phyloP scores from a whole-genome alignment of 2,329 filamentous ascomycete species.

The Paracoccidioides lutzii region DNA sequence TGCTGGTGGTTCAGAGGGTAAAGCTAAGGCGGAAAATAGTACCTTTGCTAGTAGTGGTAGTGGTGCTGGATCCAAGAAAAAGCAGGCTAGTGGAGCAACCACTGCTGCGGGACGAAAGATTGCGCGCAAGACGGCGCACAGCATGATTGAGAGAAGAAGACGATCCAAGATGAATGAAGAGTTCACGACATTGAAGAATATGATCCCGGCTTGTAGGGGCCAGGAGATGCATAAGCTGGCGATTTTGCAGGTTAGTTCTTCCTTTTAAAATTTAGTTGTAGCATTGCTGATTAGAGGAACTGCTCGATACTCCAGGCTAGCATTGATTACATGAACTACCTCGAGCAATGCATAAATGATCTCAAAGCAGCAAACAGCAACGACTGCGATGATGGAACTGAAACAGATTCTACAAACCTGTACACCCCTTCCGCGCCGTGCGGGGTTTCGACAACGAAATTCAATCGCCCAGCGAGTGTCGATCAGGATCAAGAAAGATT shows the following conservation, averaged over 20 bases:
- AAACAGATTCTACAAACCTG: slow-evolving; percentile 12
- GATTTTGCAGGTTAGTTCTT: slow-evolving; percentile 63
- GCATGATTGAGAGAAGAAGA: slow-evolving; percentile 76
- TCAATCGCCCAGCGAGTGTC: slow-evolving; percentile 5
- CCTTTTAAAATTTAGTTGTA: neutral
- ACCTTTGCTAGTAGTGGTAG: slow-evolving; percentile 5
- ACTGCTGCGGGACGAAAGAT: slow-evolving; percentile 89
- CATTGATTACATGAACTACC: slow-evolving; percentile 89
- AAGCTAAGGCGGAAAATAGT: slow-evolving; percentile 8
- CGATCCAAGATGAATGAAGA: slow-evolving; percentile 99
- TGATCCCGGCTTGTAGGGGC: slow-evolving; percentile 91
- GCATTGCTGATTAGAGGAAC: slow-evolving; percentile 1
- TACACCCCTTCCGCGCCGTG: slow-evolving; percentile 16
- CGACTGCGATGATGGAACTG: neutral
- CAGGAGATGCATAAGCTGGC: slow-evolving; percentile 96
- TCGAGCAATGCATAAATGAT: slow-evolving; percentile 74
- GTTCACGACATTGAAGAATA: slow-evolving; percentile 80
- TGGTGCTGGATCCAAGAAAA: slow-evolving; percentile 49
- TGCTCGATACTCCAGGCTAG: slow-evolving; percentile 51
- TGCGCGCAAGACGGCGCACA: slow-evolving; percentile 90
- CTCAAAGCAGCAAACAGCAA: slow-evolving; percentile 47
- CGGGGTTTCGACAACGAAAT: slow-evolving; percentile 14
- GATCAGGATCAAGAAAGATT: slow-evolving; percentile 6
- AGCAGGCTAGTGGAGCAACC: slow-evolving; percentile 53
- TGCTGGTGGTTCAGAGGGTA: slow-evolving; percentile 11